Evolutionary conservation across 169 alveolate species (phyloP).

Genomic region (Perkinsus olseni): DNA sequence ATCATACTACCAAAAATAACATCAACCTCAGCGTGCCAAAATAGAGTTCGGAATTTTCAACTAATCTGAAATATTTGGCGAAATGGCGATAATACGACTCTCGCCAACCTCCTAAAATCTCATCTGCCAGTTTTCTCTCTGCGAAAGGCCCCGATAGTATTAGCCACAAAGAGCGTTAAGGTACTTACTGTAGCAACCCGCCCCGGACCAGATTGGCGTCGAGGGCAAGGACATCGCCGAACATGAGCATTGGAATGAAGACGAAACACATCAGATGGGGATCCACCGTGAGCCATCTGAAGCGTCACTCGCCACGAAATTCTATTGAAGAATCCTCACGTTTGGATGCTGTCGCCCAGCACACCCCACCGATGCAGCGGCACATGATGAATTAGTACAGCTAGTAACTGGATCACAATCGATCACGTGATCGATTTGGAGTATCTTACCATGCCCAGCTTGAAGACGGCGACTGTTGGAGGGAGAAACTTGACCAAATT

Average conservation of each 20-base stretch:
- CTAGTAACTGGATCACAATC: background rate
- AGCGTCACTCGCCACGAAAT: conserved; percentile 1
- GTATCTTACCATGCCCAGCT: background rate
- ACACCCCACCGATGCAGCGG: background rate
- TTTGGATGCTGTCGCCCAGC: background rate
- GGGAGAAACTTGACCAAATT: background rate
- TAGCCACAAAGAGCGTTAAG: background rate
- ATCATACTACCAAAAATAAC: too few species aligned
- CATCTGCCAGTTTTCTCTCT: too few species aligned
- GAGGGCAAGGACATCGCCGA: background rate
- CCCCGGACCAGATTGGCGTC: background rate
- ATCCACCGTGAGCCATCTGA: background rate
- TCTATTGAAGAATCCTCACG: background rate
- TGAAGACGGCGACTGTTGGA: background rate
- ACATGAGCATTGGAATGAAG: background rate
- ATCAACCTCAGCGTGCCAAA: too few species aligned
- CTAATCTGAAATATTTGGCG: too few species aligned
- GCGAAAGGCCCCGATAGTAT: too few species aligned
- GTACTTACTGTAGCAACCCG: background rate
- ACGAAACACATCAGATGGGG: background rate
- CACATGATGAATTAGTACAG: background rate
- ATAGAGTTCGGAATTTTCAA: too few species aligned
- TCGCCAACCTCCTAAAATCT: too few species aligned
- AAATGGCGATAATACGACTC: too few species aligned
- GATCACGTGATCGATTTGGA: background rate